phyloP scores from a whole-genome alignment of 2,329 filamentous ascomycete genomes.

The Ploettnerulaceae sp. region DNA sequence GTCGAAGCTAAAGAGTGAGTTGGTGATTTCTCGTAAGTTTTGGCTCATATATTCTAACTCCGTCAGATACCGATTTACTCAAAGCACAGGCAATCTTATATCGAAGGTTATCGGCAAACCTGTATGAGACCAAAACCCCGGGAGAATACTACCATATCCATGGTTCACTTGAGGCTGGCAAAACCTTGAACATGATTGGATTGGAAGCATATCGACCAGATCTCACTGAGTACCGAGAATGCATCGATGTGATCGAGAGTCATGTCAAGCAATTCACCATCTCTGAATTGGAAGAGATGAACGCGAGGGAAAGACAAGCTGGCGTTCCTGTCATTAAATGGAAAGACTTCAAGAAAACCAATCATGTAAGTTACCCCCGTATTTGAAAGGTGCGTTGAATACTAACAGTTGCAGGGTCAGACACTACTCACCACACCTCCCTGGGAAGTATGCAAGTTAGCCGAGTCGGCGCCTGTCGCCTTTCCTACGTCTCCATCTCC shows the following conservation, averaged over 20 bases:
- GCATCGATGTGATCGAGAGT: slow-evolving; percentile 54
- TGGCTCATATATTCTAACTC: slow-evolving; percentile 1
- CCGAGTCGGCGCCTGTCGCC: slow-evolving; percentile 41
- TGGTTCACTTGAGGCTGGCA: slow-evolving; percentile 67
- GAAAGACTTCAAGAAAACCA: slow-evolving; percentile 53
- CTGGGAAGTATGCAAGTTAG: slow-evolving; percentile 46
- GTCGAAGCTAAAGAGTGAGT: slow-evolving; percentile 39
- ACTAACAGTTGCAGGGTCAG: slow-evolving; percentile 33
- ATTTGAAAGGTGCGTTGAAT: neutral
- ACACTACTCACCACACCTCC: slow-evolving; percentile 39
- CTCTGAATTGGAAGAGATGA: slow-evolving; percentile 53
- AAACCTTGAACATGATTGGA: slow-evolving; percentile 65
- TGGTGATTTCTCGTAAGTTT: slow-evolving; percentile 17
- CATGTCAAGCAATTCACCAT: slow-evolving; percentile 51
- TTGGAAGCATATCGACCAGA: slow-evolving; percentile 57
- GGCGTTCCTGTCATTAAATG: slow-evolving; percentile 56
- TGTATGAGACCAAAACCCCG: slow-evolving; percentile 62
- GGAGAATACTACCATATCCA: slow-evolving; percentile 73
- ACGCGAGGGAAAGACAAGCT: slow-evolving; percentile 51
- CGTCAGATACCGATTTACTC: slow-evolving; percentile 64
- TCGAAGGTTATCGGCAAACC: slow-evolving; percentile 65
- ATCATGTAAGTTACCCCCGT: slow-evolving; percentile 41
- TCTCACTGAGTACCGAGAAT: slow-evolving; percentile 54
- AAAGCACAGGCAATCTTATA: slow-evolving; percentile 67
- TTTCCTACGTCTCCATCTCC: slow-evolving; percentile 30